Conservation (phyloP, 805 yeast genomes). For the Candida suzukii region DNA sequence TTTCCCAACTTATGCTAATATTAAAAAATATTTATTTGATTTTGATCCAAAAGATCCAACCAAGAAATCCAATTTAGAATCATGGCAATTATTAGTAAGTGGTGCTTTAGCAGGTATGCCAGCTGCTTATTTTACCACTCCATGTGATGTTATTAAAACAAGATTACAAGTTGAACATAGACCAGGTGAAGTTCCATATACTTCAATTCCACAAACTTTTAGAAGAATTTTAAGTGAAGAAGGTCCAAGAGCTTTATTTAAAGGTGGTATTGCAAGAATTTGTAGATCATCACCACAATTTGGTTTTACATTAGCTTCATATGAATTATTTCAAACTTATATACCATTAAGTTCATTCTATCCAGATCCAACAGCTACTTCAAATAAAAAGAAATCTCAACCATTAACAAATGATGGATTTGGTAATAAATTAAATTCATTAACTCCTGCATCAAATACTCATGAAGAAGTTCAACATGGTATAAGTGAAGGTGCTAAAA, state of each 20-base stretch:
- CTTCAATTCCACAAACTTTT: constrained; percentile 73
- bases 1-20: constrained; percentile 94
- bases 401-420: constrained; percentile 13
- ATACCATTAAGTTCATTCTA: constrained; percentile 55
- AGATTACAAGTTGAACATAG: constrained; percentile 83
- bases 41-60: constrained; percentile 68
- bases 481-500: constrained; percentile 22
- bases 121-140: constrained; percentile 93
- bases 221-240: constrained; percentile 71
- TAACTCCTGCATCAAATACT: constrained; percentile 13
- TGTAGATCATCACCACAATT: constrained; percentile 95
- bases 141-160: constrained; percentile 94
- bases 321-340: constrained; percentile 77
- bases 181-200: constrained; percentile 69
- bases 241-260: constrained; percentile 80
- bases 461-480: constrained; percentile 17
- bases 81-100: constrained; percentile 77
- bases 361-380: constrained; percentile 16
- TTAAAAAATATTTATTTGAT: constrained; percentile 73
- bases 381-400: neutral
- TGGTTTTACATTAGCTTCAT: constrained; percentile 96
- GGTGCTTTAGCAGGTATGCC: constrained; percentile 99
- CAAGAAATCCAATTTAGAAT: constrained; percentile 52
- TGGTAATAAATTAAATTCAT: constrained; percentile 17
- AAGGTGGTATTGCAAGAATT: constrained; percentile 94